Evolutionary conservation across 306 rosid species (phyloP), one percentile per base, ranked within the genome.

Genomic region (Fagus crenata): DNA sequence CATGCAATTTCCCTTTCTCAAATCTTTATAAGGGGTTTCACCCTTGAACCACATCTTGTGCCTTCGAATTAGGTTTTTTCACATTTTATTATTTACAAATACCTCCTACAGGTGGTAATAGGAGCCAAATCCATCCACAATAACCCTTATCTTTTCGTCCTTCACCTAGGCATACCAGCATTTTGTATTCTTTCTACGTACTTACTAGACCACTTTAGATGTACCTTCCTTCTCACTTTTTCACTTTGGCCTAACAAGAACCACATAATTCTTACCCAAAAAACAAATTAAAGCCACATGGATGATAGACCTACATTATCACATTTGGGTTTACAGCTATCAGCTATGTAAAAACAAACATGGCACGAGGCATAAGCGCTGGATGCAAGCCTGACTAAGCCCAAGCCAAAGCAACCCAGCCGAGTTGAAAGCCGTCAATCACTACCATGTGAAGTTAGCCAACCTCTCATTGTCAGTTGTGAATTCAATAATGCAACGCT

Each of bases 1-100:
- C 0, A 32, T 32, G 59, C 58, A 42, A 4, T 7, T 77, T 77
- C 56, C 69, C 54, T 59, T 55, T 77, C 22, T 37, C 18, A 58
- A 56, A 51, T 5, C 1, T 15, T 53, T 17, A 17, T 17, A n/a
- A 53, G 22, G 58, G 6, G 6, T 13, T 51, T 51, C 55, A 13
- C 55, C 14, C 18, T 5, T 14, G 59, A 53, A 39, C 67, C 14
- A 72, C 58, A 56, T 54, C 43, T 39, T 67, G 49, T 37, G 67
- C 67, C 43, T 67, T 13, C 64, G 67, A 58, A 67, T n/a, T 22
- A 33, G 74, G 49, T 39, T 31, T n/a, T 67, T 68, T 37, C 58
- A 77, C 80, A 35, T 55, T 77, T 54, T 41, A 15, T 31, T 54
- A 68, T 9, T 49, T 51, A 12, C 2, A 7, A 22, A 22, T 3